Conservation (phyloP, 768 basidiomycete species). For the Podaxis sp. region DNA sequence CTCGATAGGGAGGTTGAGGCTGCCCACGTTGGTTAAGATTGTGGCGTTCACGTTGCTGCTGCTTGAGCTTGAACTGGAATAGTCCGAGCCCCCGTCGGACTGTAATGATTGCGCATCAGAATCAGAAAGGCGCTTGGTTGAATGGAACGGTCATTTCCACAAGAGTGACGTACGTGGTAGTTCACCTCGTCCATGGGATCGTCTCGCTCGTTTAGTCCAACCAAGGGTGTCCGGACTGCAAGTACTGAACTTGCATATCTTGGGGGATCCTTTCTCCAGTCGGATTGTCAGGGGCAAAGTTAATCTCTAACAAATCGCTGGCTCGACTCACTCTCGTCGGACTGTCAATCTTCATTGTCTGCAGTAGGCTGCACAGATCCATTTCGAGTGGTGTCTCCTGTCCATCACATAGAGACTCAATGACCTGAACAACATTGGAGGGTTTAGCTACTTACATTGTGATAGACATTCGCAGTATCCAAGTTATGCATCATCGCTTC, state of each 20-base stretch:
- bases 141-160: neutral
- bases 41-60: slow-evolving; percentile 16
- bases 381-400: slow-evolving; percentile 30
- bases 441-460: neutral
- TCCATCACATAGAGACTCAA: neutral
- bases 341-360: slow-evolving; percentile 46
- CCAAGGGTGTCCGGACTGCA: slow-evolving; percentile 18
- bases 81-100: slow-evolving; percentile 45
- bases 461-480: neutral
- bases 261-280: slow-evolving; percentile 46
- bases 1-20: neutral
- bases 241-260: slow-evolving; percentile 19
- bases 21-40: neutral
- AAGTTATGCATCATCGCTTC: neutral
- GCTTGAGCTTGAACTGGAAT: slow-evolving; percentile 43
- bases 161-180: slow-evolving; percentile 36
- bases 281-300: slow-evolving; percentile 11
- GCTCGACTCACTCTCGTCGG: slow-evolving; percentile 30
- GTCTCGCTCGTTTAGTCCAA: slow-evolving; percentile 35
- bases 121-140: neutral
- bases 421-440: neutral
- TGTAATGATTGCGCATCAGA: slow-evolving; percentile 19
- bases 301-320: neutral
- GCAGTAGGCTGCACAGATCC: slow-evolving; percentile 54
- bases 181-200: slow-evolving; percentile 47